Evolutionary conservation across 2,329 filamentous ascomycete species (phyloP).

Genomic region (Proliferodiscus dingleyae): DNA sequence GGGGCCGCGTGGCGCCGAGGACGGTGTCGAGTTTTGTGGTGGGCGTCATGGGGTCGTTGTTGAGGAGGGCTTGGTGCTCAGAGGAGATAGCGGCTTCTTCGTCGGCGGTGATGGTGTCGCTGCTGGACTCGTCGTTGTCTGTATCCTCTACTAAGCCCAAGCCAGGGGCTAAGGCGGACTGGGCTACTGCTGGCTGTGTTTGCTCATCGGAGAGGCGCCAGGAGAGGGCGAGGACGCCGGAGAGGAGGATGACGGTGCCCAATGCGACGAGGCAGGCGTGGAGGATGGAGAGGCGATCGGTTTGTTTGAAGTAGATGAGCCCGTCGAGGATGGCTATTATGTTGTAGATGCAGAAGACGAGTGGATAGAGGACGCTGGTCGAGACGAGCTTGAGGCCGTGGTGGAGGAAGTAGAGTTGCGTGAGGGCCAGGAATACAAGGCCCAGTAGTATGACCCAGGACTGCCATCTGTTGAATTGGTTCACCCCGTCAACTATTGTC

Average conservation of each 20-base stretch:
- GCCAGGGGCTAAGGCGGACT: slow-evolving; percentile 73
- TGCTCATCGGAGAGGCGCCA: slow-evolving; percentile 86
- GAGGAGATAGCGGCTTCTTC: slow-evolving; percentile 30
- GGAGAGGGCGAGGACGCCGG: slow-evolving; percentile 84
- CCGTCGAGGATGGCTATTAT: slow-evolving; percentile 97
- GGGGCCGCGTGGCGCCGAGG: slow-evolving; percentile 24
- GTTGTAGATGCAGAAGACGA: slow-evolving; percentile 99
- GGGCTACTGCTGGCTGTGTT: slow-evolving; percentile 52
- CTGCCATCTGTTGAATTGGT: slow-evolving; percentile 94
- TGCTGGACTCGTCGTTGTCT: slow-evolving; percentile 46
- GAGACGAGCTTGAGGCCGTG: slow-evolving; percentile 90
- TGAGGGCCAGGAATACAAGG: slow-evolving; percentile 75
- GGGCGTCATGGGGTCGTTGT: slow-evolving; percentile 27
- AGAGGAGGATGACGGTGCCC: slow-evolving; percentile 79
- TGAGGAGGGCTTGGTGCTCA: slow-evolving; percentile 27
- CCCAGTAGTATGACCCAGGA: slow-evolving; percentile 86
- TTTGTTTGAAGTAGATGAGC: slow-evolving; percentile 93
- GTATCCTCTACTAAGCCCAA: slow-evolving; percentile 74
- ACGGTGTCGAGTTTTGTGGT: slow-evolving; percentile 30
- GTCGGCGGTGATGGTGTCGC: slow-evolving; percentile 43
- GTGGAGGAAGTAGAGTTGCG: slow-evolving; percentile 93
- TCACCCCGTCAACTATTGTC: slow-evolving; percentile 78
- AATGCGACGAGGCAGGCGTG: slow-evolving; percentile 79
- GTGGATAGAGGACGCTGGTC: slow-evolving; percentile 90
- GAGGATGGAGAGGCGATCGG: slow-evolving; percentile 68